These are phyloP conservation scores for Leptographium radiaticola DNA, from an alignment of 2,329 filamentous ascomycete genomes.

Conservation along the genomic window DNA sequence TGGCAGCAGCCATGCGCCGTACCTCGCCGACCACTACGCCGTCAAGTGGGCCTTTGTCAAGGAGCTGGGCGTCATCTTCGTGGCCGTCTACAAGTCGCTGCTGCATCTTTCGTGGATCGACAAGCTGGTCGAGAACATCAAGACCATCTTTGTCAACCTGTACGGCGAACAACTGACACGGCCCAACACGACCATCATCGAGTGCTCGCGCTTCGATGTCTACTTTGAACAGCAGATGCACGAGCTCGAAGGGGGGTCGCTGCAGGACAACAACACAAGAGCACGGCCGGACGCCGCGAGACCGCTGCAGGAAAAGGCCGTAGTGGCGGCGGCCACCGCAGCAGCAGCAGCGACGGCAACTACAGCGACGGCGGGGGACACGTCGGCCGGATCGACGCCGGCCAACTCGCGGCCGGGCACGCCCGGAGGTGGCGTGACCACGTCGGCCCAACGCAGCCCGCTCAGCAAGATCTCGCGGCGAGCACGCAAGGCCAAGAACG, in stretches of 20 bases:
- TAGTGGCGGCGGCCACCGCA: not conserved
- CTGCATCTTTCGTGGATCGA: slow-evolving; percentile 95
- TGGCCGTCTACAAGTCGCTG: slow-evolving; percentile 92
- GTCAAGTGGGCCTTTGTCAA: slow-evolving; percentile 89
- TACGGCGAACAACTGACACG: slow-evolving; percentile 82
- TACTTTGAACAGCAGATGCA: slow-evolving; percentile 91
- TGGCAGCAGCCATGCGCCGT: slow-evolving; percentile 47
- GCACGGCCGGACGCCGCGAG: not conserved
- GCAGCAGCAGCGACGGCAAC: slow-evolving; percentile 21
- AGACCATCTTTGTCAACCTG: slow-evolving; percentile 77
- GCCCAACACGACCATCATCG: slow-evolving; percentile 61
- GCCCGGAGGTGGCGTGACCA: slow-evolving; percentile 37
- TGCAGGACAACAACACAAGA: not conserved
- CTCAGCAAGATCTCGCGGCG: slow-evolving; percentile 68
- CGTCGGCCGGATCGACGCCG: slow-evolving; percentile 57
- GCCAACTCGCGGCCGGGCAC: slow-evolving; percentile 70
- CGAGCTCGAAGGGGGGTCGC: slow-evolving; percentile 51
- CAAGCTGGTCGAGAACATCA: slow-evolving; percentile 89
- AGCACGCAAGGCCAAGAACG: slow-evolving; percentile 55
- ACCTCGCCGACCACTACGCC: slow-evolving; percentile 86
- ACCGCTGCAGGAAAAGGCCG: not conserved
- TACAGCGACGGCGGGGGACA: slow-evolving; percentile 14
- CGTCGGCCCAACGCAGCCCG: slow-evolving; percentile 63
- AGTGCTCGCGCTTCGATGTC: slow-evolving; percentile 70
- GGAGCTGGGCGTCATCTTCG: slow-evolving; percentile 89